These are phyloP conservation scores for Sechiopsis laciniata DNA, from an alignment of 306 rosid species.

Conservation along the genomic window DNA sequence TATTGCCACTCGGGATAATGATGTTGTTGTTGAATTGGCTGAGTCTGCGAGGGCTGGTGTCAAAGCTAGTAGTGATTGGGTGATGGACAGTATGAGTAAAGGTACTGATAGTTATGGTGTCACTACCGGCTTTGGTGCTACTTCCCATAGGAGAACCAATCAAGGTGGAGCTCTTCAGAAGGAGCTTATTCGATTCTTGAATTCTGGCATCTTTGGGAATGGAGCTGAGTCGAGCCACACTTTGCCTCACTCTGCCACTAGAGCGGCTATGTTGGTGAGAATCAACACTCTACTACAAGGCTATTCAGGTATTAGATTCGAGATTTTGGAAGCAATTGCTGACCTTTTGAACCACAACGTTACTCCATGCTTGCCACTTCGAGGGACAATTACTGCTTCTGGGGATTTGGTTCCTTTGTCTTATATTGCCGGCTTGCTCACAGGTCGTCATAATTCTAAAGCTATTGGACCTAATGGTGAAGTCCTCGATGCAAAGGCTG, in stretches of 20 bases:
- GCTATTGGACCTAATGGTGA: slow-evolving; percentile 47
- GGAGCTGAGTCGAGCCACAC: slow-evolving; percentile 49
- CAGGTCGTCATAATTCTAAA: slow-evolving; percentile 66
- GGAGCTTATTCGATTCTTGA: slow-evolving; percentile 54
- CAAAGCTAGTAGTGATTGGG: too few species aligned
- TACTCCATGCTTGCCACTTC: slow-evolving; percentile 66
- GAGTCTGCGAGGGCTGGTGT: slow-evolving; percentile 24
- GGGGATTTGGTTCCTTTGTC: slow-evolving; percentile 87
- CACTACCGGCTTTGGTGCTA: slow-evolving; percentile 49
- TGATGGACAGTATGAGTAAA: neutral
- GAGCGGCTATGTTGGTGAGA: neutral
- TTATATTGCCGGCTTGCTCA: slow-evolving; percentile 70
- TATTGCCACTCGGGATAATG: slow-evolving; percentile 37
- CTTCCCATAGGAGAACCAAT: slow-evolving; percentile 51
- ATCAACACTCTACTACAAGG: slow-evolving; percentile 29
- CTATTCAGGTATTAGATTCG: slow-evolving; percentile 77
- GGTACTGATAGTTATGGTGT: neutral
- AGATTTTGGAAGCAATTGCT: slow-evolving; percentile 41
- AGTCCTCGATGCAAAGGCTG: slow-evolving; percentile 37
- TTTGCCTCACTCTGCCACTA: neutral
- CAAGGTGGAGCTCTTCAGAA: slow-evolving; percentile 52
- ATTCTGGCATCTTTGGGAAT: slow-evolving; percentile 75
- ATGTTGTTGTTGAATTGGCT: slow-evolving; percentile 49
- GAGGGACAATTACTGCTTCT: slow-evolving; percentile 71
- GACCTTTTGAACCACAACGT: neutral